A percentile compares a stretch with the other conserved stretches of the same genome.
These are phyloP conservation scores for Citrullus amarus DNA, from an alignment of 306 rosid genomes.

Conservation along the genomic window DNA sequence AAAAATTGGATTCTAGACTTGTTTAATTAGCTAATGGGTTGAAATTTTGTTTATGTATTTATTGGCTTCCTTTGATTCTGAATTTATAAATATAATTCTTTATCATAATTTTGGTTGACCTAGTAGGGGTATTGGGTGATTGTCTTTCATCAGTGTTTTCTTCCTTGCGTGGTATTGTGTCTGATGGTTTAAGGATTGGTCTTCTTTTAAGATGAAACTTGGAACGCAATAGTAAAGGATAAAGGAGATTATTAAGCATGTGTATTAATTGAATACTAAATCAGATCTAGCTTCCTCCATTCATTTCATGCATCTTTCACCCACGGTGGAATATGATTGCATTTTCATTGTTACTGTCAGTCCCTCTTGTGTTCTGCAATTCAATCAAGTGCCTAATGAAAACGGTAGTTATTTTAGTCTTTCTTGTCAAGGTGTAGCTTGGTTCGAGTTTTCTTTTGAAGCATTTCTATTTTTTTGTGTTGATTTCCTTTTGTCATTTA, in stretches of 20 bases:
- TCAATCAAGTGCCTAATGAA: not conserved
- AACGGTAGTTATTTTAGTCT: not conserved
- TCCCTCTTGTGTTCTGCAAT: not conserved
- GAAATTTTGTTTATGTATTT: not conserved
- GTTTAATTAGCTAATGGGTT: not conserved
- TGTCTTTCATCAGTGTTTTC: not conserved
- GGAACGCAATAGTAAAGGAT: not conserved
- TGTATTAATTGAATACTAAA: not conserved
- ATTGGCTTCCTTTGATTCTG: not conserved
- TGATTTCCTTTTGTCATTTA: not conserved
- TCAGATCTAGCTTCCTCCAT: not conserved
- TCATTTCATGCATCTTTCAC: not conserved
- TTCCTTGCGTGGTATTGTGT: not conserved
- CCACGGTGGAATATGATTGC: not conserved
- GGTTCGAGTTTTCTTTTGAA: not conserved
- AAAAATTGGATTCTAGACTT: not conserved
- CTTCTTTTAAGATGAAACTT: not conserved
- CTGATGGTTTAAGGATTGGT: not conserved
- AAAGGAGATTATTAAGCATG: not conserved
- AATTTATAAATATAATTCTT: not conserved
- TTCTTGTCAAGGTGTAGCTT: not conserved
- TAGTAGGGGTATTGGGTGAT: not conserved
- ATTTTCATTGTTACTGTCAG: not conserved
- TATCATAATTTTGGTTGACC: not conserved
- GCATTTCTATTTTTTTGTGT: not conserved